Evolutionary conservation across 192 early-diverging fungal genomes (phyloP), one percentile per base, ranked within the genome.

Genomic region (Spizellomyces sp.): DNA sequence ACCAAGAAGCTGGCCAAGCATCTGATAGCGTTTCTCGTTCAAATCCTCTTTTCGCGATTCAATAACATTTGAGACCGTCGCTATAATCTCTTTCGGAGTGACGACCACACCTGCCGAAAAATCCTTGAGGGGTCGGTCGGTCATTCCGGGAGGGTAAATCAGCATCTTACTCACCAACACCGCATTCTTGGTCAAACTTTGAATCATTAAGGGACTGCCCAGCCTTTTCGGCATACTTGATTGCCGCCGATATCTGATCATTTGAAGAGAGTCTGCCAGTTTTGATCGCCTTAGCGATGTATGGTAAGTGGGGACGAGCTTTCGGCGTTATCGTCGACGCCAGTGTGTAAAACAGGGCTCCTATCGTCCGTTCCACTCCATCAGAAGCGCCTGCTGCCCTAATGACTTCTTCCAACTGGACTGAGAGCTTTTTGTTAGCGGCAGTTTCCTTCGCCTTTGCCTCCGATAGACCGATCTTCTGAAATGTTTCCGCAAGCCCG

Each of bases 201-300:
- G 77, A 73, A 45, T 89, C 89, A 76, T 90, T 80, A 69, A 91
- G 89, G 52, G 81, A 79, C 7, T 27, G 55, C 9, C 67, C 64
- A 48, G 75, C 80, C 59, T 88, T 85, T 57, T 89, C 88, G 50
- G 79, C 85, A 79, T 88, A 98, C 79, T 95, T 98, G 79, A 96
- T 93, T 12, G 95, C 96, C 21, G 94, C 98, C 90, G 91, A 75
- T 27, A 99, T 85, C 83, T 98, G 98, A 62, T 98, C 96, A 54
- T 80, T 81, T 10, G 88, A 85, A 9, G 83, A 87, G 60, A 98
- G 84, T 58, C 73, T 75, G 6, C 82, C 82, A 41, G 76, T 82
- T 12, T 73, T 70, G 62, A 99, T 93, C n/a, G 90, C 90, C 21
- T 83, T 84, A 27, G 96, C 89, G 52, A 99, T 81, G 75, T 89